Evolutionary conservation across 2,329 filamentous ascomycete genomes (phyloP).

Genomic region (Colletotrichum sojae): DNA sequence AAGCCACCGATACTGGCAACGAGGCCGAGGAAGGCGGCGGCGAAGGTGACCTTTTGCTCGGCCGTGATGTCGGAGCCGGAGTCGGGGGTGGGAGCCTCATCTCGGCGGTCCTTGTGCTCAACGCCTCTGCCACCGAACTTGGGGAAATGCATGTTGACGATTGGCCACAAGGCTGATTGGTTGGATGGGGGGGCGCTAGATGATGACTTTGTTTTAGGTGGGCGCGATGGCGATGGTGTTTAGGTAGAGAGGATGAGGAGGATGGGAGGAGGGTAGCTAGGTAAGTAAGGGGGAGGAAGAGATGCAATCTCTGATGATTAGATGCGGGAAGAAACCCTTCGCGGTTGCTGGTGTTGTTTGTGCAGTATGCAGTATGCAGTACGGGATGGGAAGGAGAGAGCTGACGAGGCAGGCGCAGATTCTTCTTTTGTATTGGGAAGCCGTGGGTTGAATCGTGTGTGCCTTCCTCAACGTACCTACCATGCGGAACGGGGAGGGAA

Average conservation of each 20-base stretch:
- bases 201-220: constrained; percentile 5
- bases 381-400: constrained; percentile 10
- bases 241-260: neutral
- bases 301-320: constrained; percentile 33
- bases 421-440: constrained; percentile 14
- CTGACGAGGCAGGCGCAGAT: constrained; percentile 14
- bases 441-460: neutral
- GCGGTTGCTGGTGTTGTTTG: neutral
- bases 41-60: constrained; percentile 52
- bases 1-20: constrained; percentile 70
- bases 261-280: neutral
- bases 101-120: constrained; percentile 33
- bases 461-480: constrained; percentile 5
- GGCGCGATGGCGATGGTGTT: constrained; percentile 1
- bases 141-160: constrained; percentile 36
- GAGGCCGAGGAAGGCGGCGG: constrained; percentile 63
- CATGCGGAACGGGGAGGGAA: neutral
- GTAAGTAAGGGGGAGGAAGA: neutral
- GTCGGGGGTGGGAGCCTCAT: constrained; percentile 10
- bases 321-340: neutral
- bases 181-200: neutral
- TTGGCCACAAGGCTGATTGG: constrained; percentile 8
- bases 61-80: constrained; percentile 28
- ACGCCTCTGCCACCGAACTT: constrained; percentile 37
- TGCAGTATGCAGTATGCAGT: neutral